These are phyloP conservation scores for Paramecium tetraurelia DNA, from an alignment of 73 alveolate genomes.

Conservation along the genomic window DNA sequence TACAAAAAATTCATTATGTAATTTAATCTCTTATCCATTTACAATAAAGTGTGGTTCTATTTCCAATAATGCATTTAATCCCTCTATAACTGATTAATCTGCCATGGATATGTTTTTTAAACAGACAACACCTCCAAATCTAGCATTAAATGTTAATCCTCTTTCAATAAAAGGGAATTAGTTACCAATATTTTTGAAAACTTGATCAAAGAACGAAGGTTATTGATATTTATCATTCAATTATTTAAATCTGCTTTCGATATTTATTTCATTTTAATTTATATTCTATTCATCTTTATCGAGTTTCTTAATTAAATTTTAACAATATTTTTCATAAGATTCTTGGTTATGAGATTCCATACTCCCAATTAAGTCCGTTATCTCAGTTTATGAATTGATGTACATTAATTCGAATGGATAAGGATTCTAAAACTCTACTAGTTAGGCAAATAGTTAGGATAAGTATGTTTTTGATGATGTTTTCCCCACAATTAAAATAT, in stretches of 20 bases:
- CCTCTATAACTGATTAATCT: not conserved
- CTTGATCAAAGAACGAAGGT: not conserved
- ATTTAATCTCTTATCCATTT: not conserved
- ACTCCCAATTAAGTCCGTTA: not conserved
- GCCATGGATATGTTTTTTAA: not conserved
- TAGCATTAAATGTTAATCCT: not conserved
- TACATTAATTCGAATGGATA: not conserved
- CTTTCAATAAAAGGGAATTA: not conserved
- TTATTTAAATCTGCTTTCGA: not conserved
- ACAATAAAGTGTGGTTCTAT: not conserved
- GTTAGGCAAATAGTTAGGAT: not conserved
- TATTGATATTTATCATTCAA: not conserved
- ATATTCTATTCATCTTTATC: not conserved
- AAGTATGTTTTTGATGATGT: not conserved
- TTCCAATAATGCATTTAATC: not conserved
- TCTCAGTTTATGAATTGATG: not conserved
- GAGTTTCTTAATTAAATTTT: not conserved
- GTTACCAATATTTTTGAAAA: not conserved
- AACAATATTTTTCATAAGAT: not conserved
- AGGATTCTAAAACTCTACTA: not conserved
- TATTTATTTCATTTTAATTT: not conserved
- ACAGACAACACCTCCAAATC: not conserved
- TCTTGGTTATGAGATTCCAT: not conserved
- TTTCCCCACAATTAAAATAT: not conserved
- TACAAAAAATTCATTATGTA: not conserved